Percentiles rank a stretch among this genome's conserved stretches.
These are phyloP conservation scores for Andrographis paniculata DNA, from an alignment of 305 asterid species.

Conservation along the genomic window DNA sequence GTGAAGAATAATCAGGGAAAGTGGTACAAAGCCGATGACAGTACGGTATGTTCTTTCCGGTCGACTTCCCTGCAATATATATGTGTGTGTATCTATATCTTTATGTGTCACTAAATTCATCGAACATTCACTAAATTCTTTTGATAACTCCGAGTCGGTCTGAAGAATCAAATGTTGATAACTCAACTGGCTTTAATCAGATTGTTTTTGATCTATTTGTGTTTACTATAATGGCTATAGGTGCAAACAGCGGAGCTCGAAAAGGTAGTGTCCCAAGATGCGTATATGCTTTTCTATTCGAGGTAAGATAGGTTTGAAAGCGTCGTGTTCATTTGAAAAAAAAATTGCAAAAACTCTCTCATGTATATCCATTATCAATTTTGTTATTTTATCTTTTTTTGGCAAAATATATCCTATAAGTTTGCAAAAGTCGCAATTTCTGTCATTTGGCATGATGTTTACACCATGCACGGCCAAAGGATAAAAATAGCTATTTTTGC, in stretches of 20 bases:
- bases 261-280: conserved; percentile 50
- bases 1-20: conserved; percentile 53
- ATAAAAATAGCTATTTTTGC: too few relatives aligned
- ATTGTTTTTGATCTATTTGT: conserved; percentile 12
- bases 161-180: neutral
- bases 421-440: too few relatives aligned
- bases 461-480: too few relatives aligned
- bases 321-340: too few relatives aligned
- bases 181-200: neutral
- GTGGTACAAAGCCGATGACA: conserved; percentile 82
- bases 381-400: too few relatives aligned
- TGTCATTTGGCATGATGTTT: too few relatives aligned
- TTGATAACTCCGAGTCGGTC: neutral
- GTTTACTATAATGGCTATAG: conserved; percentile 41
- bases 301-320: neutral
- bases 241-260: conserved; percentile 55
- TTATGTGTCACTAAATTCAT: neutral
- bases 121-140: neutral
- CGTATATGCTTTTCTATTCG: conserved; percentile 21
- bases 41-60: conserved; percentile 36
- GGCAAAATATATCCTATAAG: too few relatives aligned
- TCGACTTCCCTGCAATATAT: conserved; percentile 4
- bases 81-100: neutral
- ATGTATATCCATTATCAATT: too few relatives aligned
- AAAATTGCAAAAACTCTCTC: too few relatives aligned